Evolutionary conservation across 1,284 basidiomycete genomes (phyloP).

Genomic region (Amylostereum areolatum): DNA sequence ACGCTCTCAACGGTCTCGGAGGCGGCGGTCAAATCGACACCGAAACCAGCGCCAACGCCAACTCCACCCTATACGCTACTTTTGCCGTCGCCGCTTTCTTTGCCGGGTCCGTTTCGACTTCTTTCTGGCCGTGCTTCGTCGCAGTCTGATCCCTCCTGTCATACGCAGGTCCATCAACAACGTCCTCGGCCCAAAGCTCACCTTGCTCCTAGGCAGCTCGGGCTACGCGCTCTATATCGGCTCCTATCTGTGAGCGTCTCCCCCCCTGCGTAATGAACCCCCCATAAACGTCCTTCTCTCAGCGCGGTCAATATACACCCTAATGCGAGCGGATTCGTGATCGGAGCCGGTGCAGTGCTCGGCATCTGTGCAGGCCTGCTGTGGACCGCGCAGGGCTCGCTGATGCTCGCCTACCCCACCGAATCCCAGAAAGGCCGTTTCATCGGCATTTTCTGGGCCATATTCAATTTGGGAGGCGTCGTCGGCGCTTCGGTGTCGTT

Average conservation of each 20-base stretch:
- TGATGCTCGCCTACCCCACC: slow-evolving; percentile 82
- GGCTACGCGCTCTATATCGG: slow-evolving; percentile 76
- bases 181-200: slow-evolving; percentile 65
- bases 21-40: slow-evolving; percentile 63
- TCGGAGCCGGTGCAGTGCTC: slow-evolving; percentile 74
- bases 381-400: slow-evolving; percentile 82
- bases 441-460: slow-evolving; percentile 70
- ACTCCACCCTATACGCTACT: slow-evolving; percentile 61
- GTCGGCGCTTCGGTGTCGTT: slow-evolving; percentile 54
- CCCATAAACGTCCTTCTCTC: slow-evolving; percentile 1
- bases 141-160: not conserved
- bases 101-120: slow-evolving; percentile 42
- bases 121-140: slow-evolving; percentile 8
- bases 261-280: not conserved
- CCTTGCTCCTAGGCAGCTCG: slow-evolving; percentile 64
- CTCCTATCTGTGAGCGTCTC: slow-evolving; percentile 11
- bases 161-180: slow-evolving; percentile 66
- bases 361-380: slow-evolving; percentile 80
- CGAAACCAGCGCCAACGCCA: slow-evolving; percentile 57
- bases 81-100: slow-evolving; percentile 64
- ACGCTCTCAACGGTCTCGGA: slow-evolving; percentile 55
- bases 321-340: slow-evolving; percentile 56
- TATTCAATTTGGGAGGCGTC: slow-evolving; percentile 63
- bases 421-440: slow-evolving; percentile 72
- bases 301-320: slow-evolving; percentile 67